Evolutionary conservation across 352 stramenopile species (phyloP).

Genomic region (Pythium brachiatum): DNA sequence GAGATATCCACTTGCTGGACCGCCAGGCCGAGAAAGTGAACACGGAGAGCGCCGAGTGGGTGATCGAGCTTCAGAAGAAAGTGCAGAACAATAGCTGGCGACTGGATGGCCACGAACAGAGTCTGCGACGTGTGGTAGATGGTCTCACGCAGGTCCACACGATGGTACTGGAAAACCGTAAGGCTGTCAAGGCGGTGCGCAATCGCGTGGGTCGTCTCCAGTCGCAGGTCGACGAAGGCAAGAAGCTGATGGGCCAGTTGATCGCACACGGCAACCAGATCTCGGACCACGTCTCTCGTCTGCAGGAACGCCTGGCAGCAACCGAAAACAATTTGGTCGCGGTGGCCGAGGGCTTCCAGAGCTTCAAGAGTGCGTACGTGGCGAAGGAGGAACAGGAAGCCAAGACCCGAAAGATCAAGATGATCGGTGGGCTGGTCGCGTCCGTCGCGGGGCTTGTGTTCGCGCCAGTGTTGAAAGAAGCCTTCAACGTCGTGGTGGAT

Average conservation of each 20-base stretch:
- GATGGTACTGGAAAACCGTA: conserved; percentile 8
- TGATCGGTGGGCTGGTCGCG: conserved; percentile 24
- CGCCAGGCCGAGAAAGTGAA: conserved; percentile 37
- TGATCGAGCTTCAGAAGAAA: conserved; percentile 7
- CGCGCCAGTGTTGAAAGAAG: conserved; percentile 25
- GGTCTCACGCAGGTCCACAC: neutral
- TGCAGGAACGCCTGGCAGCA: neutral
- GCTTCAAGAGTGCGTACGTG: conserved; percentile 3
- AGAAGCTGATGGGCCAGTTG: neutral
- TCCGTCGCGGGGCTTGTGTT: conserved; percentile 25
- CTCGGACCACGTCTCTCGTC: neutral
- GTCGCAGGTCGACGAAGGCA: neutral
- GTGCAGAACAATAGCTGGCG: conserved; percentile 12
- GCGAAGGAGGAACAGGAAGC: conserved; percentile 16
- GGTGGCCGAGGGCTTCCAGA: neutral
- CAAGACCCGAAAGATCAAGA: conserved; percentile 25
- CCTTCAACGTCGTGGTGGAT: conserved; percentile 26
- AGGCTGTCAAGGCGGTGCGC: neutral
- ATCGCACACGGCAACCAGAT: neutral
- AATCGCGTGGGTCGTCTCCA: neutral
- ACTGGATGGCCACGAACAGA: conserved; percentile 6
- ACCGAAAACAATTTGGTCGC: conserved; percentile 8
- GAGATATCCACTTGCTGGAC: conserved; percentile 28
- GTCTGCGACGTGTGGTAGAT: neutral
- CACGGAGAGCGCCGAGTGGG: conserved; percentile 29